Evolutionary conservation across 2,329 filamentous ascomycete species (phyloP), one percentile per base, ranked within the genome.

Genomic region (Penicillium sp.): DNA sequence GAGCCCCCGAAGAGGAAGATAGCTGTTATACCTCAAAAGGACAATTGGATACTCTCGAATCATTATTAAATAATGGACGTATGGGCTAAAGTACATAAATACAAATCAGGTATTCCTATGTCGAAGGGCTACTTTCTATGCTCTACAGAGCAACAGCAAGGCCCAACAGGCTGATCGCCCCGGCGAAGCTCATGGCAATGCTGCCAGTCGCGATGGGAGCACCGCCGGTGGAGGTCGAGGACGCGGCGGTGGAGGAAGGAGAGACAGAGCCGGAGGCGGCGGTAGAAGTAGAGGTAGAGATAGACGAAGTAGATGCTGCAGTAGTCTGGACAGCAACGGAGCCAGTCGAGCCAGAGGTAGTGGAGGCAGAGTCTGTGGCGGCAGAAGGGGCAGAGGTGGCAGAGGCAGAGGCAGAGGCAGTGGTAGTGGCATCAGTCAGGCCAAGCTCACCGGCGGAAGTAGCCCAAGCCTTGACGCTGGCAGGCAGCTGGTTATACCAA

Each of bases 401-500:
- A 23, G 4, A 23, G 15, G 33, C 33, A 20, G 28, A 29, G 28
- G 20, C 20, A 23, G 20, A 23, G 3, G 28, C 32, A n/a, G 55
- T 24, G 25, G 33, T 13, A 43, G 40, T 39, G 4, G 41, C 33
- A 41, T 32, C 28, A 15, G 47, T 15, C 10, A 3, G 9, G 24
- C 33, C 40, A 18, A 32, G 33, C 9, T 23, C 33, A 28, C 27
- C 33, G 12, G 24, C 39, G n/a, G 44, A 29, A 31, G 57, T 55
- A 20, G 61, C 48, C 50, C 60, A 66, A 25, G 57, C 61, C 50
- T 63, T 59, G 27, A 62, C 58, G 31, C 54, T 55, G 35, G 40
- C 46, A 9, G 62, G 63, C 8, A 66, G 54, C 13, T 42, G 44
- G 44, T 59, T 58, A 42, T 64, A 66, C 63, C 63, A 65, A 41